These are phyloP conservation scores for Prosopis cineraria DNA, from an alignment of 306 rosid species.

Conservation along the genomic window DNA sequence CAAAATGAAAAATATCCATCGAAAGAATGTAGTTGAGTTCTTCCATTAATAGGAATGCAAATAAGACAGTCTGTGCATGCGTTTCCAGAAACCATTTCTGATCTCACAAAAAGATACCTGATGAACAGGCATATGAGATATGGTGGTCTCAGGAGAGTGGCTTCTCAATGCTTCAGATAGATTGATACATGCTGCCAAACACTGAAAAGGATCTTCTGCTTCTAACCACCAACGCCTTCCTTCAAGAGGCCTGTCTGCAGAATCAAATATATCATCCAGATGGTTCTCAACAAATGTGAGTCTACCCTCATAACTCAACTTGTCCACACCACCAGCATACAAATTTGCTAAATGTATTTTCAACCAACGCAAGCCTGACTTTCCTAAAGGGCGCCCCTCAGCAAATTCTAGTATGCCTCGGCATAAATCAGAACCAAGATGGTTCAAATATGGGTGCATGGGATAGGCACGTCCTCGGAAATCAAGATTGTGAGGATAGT, in stretches of 20 bases:
- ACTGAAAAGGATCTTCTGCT: conserved; percentile 99
- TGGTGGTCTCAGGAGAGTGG: conserved; percentile 77
- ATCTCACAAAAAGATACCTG: conserved; percentile 58
- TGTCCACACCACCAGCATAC: conserved; percentile 92
- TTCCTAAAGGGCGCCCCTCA: conserved; percentile 87
- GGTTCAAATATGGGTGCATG: conserved; percentile 94
- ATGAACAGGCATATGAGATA: conserved; percentile 89
- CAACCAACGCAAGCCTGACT: conserved; percentile 87
- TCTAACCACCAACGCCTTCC: conserved; percentile 93
- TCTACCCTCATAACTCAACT: conserved; percentile 73
- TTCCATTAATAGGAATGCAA: not conserved
- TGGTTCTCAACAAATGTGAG: conserved; percentile 68
- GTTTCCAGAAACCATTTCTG: conserved; percentile 24
- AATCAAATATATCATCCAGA: conserved; percentile 74
- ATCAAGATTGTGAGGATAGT: conserved; percentile 96
- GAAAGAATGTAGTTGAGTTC: conserved; percentile 8
- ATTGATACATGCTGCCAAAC: conserved; percentile 85
- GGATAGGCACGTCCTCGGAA: conserved; percentile 99
- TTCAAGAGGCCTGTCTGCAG: conserved; percentile 89
- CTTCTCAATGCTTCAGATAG: conserved; percentile 90
- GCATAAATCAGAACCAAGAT: conserved; percentile 97
- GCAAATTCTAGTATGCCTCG: conserved; percentile 93
- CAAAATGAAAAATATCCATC: conserved; percentile 16
- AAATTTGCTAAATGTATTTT: conserved; percentile 96
- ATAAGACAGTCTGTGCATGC: conserved; percentile 5